Conservation (phyloP, 768 basidiomycete species). For the Termitomyces sp. region DNA sequence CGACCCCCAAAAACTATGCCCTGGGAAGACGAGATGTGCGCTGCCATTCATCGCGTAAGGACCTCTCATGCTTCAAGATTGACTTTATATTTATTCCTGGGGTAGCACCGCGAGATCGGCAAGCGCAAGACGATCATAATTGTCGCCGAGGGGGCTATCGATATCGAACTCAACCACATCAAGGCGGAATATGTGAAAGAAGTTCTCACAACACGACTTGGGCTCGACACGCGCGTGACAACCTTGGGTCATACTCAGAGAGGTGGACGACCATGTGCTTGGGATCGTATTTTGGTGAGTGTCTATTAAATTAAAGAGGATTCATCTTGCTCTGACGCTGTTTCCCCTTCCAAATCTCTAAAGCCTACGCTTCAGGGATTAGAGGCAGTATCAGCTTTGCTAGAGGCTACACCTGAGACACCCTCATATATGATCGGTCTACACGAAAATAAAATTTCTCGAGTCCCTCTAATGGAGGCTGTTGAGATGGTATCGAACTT, state of each 20-base stretch:
- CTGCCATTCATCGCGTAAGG: conserved; percentile 72
- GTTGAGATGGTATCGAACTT: conserved; percentile 66
- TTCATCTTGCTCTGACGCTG: not conserved
- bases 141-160: conserved; percentile 94
- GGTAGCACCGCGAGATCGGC: conserved; percentile 83
- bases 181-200: conserved; percentile 88
- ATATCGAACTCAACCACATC: conserved; percentile 87
- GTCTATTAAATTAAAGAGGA: not conserved
- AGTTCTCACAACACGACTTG: conserved; percentile 80
- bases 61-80: not conserved
- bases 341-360: not conserved
- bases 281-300: conserved; percentile 85
- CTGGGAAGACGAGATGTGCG: conserved; percentile 95
- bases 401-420: conserved; percentile 82
- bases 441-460: conserved; percentile 91
- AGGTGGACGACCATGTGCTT: conserved; percentile 90
- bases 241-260: conserved; percentile 96
- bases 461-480: conserved; percentile 90
- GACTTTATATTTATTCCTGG: not conserved
- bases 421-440: conserved; percentile 98
- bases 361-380: conserved; percentile 96
- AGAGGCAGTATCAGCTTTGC: conserved; percentile 85
- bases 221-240: conserved; percentile 94
- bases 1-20: conserved; percentile 70
- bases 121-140: conserved; percentile 99